A percentile compares a stretch with the other conserved stretches of the same genome.
phyloP scores from a whole-genome alignment of 2,329 filamentous ascomycete genomes.

The Cladobotryum protrusum region DNA sequence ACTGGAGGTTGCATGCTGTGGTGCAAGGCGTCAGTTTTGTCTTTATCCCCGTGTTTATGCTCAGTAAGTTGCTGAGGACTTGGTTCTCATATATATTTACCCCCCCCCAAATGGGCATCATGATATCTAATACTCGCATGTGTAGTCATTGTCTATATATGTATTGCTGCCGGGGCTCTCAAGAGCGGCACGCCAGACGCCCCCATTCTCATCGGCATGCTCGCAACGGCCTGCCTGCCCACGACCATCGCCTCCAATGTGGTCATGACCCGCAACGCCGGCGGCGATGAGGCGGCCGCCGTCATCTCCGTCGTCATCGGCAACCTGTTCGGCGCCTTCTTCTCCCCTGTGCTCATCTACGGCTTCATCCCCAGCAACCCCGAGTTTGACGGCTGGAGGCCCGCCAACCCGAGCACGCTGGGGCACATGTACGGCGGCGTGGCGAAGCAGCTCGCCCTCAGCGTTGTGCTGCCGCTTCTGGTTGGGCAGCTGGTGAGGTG shows the following conservation, averaged over 20 bases:
- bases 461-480: conserved; percentile 57
- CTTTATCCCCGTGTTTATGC: conserved; percentile 56
- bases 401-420: conserved; percentile 46
- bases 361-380: conserved; percentile 49
- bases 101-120: too few relatives aligned
- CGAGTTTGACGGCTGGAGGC: conserved; percentile 52
- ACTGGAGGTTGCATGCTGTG: conserved; percentile 62
- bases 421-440: conserved; percentile 59
- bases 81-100: not conserved
- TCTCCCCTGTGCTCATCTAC: conserved; percentile 58
- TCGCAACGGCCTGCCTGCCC: conserved; percentile 61
- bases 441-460: conserved; percentile 62
- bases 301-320: conserved; percentile 65
- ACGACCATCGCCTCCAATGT: conserved; percentile 70
- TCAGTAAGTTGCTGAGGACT: conserved; percentile 34
- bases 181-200: conserved; percentile 54
- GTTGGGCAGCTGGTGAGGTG: conserved; percentile 55
- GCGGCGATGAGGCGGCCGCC: conserved; percentile 60
- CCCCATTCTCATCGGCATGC: conserved; percentile 60
- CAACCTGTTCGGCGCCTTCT: conserved; percentile 62
- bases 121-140: not conserved
- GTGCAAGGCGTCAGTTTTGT: conserved; percentile 64
- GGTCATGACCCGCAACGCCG: conserved; percentile 64
- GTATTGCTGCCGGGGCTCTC: conserved; percentile 40
- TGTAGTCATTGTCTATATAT: conserved; percentile 40